Conservation (phyloP, 106 monocot genomes). For the Platanthera guangdongensis region DNA sequence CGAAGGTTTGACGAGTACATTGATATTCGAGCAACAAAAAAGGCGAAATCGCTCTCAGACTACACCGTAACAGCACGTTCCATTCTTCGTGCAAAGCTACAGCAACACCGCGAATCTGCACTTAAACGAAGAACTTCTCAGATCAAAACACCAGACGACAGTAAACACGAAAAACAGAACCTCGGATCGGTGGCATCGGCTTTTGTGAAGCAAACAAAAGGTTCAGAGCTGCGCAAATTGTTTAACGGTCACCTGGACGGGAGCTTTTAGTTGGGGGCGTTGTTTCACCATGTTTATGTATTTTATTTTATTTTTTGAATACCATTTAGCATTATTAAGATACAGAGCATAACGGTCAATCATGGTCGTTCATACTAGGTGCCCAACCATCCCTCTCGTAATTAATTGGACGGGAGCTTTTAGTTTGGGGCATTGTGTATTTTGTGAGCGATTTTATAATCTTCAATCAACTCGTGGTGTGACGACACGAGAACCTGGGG, state of each 20-base stretch:
- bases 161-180: neutral
- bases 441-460: no score
- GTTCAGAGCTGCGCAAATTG: slow-evolving; percentile 4
- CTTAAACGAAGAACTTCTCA: slow-evolving; percentile 7
- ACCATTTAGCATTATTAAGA: no score
- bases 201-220: slow-evolving; percentile 2
- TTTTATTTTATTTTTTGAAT: no score
- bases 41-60: slow-evolving; percentile 36
- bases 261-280: no score
- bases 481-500: no score
- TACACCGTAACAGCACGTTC: slow-evolving; percentile 40
- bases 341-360: no score
- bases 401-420: no score
- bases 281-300: no score
- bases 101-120: slow-evolving; percentile 34
- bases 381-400: no score
- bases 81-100: slow-evolving; percentile 46
- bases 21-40: slow-evolving; percentile 28
- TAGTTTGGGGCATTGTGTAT: no score
- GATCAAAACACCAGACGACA: neutral
- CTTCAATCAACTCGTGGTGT: no score
- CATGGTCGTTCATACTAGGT: no score
- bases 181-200: slow-evolving; percentile 7
- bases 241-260: neutral
- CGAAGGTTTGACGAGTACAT: slow-evolving; percentile 30